Base-by-base conservation (phyloP, 164 flowering plant genomes). In the Piper betle region DNA sequence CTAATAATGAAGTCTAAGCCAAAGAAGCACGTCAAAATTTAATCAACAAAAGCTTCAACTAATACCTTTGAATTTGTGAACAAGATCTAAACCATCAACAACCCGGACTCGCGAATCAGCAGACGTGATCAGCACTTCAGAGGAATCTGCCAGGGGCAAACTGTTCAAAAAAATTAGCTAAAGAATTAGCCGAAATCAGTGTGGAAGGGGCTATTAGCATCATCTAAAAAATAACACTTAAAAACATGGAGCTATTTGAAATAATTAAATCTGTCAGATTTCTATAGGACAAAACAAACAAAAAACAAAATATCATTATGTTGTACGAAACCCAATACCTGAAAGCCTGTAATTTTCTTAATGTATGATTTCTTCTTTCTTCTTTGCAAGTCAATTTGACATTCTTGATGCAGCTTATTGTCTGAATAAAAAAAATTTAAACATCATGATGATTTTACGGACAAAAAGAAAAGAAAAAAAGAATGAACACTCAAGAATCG, bases 271-370 rank as follows among this genome's bases (percentile, higher is more conserved):
- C 33, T 25, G 33, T 25, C 2, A 25, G 33, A 25, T 25, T 25
- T 25, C 33, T 25, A 25, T 25, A 25, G 33, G 33, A 25, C 33
- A 25, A 25, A 25, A 25, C 33, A 25, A 25, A 25, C 1, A 25
- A 25, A 25, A 25, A 25, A 25, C 33, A 17, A 40, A 8, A 61
- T 46, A 46, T 46, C 12, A 2, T 46, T 46, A 10, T 10, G 10
- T 46, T 46, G 50, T 12, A n/a, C n/a, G 5, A 15, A 37, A 15
- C 20, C 37, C 8, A n/a, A 63, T 76, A 94, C 99, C 95, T 91
- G 93, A 72, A 94, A 94, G 48, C 99, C 97, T 55, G 99, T 94
- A 60, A 94, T 88, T 75, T 91, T 94, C 84, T 85, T 93, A 56
- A 75, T 81, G 70, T 84, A 87, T n/a, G 97, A 73, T 69, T 82